Evolutionary conservation across 2,329 filamentous ascomycete genomes (phyloP).

Genomic region (Penicillium sp.): DNA sequence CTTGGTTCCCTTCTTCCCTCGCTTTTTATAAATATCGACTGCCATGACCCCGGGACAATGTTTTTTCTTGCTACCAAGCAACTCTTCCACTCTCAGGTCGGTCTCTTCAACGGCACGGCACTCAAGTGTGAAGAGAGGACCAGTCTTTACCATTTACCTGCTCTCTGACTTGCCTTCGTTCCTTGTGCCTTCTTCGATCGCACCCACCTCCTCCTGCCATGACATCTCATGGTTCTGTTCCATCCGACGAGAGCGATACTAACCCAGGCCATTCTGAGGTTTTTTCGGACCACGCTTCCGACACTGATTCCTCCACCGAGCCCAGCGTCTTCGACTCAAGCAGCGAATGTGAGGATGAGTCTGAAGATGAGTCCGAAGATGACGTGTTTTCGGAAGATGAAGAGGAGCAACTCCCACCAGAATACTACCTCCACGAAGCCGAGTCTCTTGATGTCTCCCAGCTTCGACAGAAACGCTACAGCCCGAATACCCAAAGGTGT

Average conservation of each 20-base stretch:
- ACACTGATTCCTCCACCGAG: slow-evolving; percentile 7
- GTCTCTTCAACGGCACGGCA: slow-evolving; percentile 9
- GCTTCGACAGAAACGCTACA: slow-evolving; percentile 32
- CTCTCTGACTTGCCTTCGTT: slow-evolving; percentile 6
- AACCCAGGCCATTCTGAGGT: slow-evolving; percentile 17
- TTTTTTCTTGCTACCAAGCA: slow-evolving; percentile 12
- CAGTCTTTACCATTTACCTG: slow-evolving; percentile 1
- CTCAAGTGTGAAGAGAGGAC: slow-evolving; percentile 9
- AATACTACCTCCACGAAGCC: neutral
- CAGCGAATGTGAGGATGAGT: slow-evolving; percentile 16
- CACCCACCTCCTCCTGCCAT: slow-evolving; percentile 4
- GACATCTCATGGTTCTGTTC: slow-evolving; percentile 1
- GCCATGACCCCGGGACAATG: slow-evolving; percentile 8
- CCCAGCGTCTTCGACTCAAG: slow-evolving; percentile 7
- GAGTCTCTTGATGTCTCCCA: slow-evolving; percentile 21
- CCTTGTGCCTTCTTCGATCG: slow-evolving; percentile 1
- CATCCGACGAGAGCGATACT: slow-evolving; percentile 21
- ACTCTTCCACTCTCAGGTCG: slow-evolving; percentile 4
- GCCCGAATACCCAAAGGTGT: slow-evolving; percentile 21
- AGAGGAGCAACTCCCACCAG: neutral
- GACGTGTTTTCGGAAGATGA: slow-evolving; percentile 6
- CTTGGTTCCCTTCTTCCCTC: slow-evolving; percentile 15
- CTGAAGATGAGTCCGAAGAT: slow-evolving; percentile 16
- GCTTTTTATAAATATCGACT: slow-evolving; percentile 20
- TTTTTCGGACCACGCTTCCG: slow-evolving; percentile 20